These are phyloP conservation scores for Fusarium annulatum DNA, from an alignment of 2,329 filamentous ascomycete species.

Conservation along the genomic window DNA sequence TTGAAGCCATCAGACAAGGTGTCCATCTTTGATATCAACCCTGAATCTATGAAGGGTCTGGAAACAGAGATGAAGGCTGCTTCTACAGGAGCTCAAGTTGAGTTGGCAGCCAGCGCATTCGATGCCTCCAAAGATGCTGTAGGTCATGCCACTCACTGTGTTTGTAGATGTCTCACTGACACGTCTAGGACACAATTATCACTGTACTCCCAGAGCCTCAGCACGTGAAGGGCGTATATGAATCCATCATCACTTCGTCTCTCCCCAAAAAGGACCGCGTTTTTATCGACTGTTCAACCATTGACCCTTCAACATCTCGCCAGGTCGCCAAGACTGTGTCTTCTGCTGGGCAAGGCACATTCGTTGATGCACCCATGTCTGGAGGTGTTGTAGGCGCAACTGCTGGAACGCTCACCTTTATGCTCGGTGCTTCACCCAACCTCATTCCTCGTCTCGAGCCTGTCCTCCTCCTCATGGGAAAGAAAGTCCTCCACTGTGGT, in stretches of 20 bases:
- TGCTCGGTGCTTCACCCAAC: slow-evolving; percentile 79
- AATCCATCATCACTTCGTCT: slow-evolving; percentile 73
- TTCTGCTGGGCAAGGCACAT: slow-evolving; percentile 75
- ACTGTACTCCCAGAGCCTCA: slow-evolving; percentile 90
- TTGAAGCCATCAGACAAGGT: slow-evolving; percentile 62
- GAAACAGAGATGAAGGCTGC: slow-evolving; percentile 59
- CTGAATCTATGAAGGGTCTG: slow-evolving; percentile 58
- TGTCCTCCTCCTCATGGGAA: slow-evolving; percentile 84
- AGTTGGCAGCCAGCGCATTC: slow-evolving; percentile 57
- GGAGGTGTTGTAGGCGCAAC: slow-evolving; percentile 92
- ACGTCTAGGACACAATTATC: slow-evolving; percentile 79
- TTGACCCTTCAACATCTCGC: slow-evolving; percentile 87
- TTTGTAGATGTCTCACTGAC: neutral
- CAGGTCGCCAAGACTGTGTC: slow-evolving; percentile 77
- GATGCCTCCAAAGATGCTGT: slow-evolving; percentile 66
- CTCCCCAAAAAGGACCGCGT: slow-evolving; percentile 70
- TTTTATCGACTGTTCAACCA: slow-evolving; percentile 97
- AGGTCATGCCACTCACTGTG: slow-evolving; percentile 46
- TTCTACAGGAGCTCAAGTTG: slow-evolving; percentile 58
- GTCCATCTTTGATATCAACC: slow-evolving; percentile 68
- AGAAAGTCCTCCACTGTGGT: slow-evolving; percentile 86
- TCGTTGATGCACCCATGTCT: slow-evolving; percentile 97
- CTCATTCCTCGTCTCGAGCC: slow-evolving; percentile 73
- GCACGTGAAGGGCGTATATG: slow-evolving; percentile 87
- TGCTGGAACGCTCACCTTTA: slow-evolving; percentile 91